These are phyloP conservation scores for Botrytis porri DNA, from an alignment of 2,329 filamentous ascomycete species.

Conservation along the genomic window DNA sequence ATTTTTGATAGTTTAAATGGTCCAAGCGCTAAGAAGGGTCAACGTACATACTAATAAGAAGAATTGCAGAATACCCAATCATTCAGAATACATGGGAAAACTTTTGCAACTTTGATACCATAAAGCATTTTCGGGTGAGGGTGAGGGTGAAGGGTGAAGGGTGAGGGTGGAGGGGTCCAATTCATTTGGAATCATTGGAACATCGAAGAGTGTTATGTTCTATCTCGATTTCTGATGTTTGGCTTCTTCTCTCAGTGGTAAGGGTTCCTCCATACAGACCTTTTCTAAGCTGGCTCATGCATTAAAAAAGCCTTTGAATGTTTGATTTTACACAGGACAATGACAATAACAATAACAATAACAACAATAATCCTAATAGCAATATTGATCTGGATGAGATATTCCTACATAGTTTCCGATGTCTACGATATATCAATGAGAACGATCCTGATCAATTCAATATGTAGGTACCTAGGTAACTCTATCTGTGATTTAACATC, in stretches of 20 bases:
- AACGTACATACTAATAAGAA: neutral
- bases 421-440: neutral
- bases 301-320: neutral
- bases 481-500: neutral
- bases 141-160: neutral
- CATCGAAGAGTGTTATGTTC: neutral
- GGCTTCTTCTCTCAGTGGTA: neutral
- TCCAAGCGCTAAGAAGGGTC: slow-evolving; percentile 6
- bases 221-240: neutral
- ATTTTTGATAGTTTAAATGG: neutral
- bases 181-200: neutral
- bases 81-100: neutral
- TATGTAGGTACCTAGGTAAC: neutral
- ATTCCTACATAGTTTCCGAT: neutral
- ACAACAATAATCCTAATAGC: no score
- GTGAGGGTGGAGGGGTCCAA: neutral
- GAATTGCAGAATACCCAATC: neutral
- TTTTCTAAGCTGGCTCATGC: neutral
- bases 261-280: neutral
- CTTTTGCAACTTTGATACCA: neutral
- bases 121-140: neutral
- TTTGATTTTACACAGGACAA: neutral
- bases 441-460: neutral
- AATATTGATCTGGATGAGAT: neutral
- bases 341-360: neutral